Base-by-base conservation (phyloP, 1,284 basidiomycete genomes). In the Fomitopsis schrenkii region DNA sequence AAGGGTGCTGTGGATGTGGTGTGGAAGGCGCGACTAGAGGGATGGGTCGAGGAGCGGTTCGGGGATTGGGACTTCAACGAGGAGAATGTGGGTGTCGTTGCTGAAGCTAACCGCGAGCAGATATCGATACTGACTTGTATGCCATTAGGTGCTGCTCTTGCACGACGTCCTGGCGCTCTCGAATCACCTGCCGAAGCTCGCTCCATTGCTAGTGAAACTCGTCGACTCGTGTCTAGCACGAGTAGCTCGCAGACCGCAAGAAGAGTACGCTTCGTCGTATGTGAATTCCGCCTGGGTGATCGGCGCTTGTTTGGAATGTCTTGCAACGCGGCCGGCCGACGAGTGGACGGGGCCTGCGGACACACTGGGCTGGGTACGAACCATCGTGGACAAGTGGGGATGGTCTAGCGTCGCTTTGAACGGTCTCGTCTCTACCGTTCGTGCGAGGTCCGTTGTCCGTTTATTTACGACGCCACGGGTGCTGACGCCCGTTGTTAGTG, bases 401-500 rank as follows among this genome's bases (percentile, higher is more conserved):
- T 83, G 79, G 80, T 83, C 87, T 58, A 82, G 83, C 48, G 73
- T 76, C 59, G 83, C 85, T 1, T 66, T 94, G 36, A 74, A 76
- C 46, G 84, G 83, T 5, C 66, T 89, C 9, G 80, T 82, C 0
- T 70, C 73, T 6, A 73, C 91, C 7, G 68, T 82, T n/a, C 73
- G 78, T 42, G 72, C 76, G n/a, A 79, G 79, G 85, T 86, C 69
- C 12, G 14, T 50, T 52, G 33, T 9, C 17, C 53, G 8, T 19
- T 28, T 5, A 28, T 40, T 1, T 33, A 38, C 55, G 33, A 30
- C 17, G 28, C 46, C 45, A 36, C 8, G 44, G 55, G n/a, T 40
- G 15, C 52, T 36, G 14, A 58, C 33, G 56, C 12, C 4, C 44
- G 6, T 58, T 62, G 33, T 44, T 56, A 36, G 56, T 8, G 35